Evolutionary conservation across 2,329 filamentous ascomycete species (phyloP).

Genomic region (Exophiala spinifera): DNA sequence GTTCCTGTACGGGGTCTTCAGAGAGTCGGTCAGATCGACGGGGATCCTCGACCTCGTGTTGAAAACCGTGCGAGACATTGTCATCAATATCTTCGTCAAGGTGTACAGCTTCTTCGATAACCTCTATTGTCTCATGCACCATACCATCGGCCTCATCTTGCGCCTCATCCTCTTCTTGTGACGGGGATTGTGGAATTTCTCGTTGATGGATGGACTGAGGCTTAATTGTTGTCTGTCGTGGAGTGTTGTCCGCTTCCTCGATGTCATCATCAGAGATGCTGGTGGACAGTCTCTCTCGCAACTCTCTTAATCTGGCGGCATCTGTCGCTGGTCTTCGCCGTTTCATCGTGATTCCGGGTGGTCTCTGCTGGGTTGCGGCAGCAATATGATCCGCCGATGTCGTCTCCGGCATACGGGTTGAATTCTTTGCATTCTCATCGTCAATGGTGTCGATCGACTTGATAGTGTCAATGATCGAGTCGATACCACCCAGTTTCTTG

Average conservation of each 20-base stretch:
- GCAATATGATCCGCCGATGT: neutral
- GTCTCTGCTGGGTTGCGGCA: neutral
- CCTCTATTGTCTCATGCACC: neutral
- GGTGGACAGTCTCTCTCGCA: constrained; percentile 3
- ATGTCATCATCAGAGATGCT: neutral
- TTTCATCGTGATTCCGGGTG: neutral
- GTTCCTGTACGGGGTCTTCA: constrained; percentile 1
- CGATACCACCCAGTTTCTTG: constrained; percentile 13
- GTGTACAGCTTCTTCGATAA: neutral
- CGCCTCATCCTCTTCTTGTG: neutral
- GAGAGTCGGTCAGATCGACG: neutral
- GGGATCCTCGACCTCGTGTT: neutral
- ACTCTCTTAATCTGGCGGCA: constrained; percentile 6
- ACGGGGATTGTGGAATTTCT: constrained; percentile 16
- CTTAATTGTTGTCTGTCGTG: neutral
- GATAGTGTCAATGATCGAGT: constrained; percentile 10
- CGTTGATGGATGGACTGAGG: neutral
- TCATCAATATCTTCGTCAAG: neutral
- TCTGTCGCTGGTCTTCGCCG: neutral
- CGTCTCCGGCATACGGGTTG: neutral
- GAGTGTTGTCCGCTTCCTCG: neutral
- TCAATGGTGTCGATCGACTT: too few species aligned
- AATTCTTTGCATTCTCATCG: too few species aligned
- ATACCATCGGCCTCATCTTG: neutral
- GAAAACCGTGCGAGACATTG: constrained; percentile 1